Base-by-base conservation (phyloP, 139 green algal genomes). In the Chlorella sp. region DNA sequence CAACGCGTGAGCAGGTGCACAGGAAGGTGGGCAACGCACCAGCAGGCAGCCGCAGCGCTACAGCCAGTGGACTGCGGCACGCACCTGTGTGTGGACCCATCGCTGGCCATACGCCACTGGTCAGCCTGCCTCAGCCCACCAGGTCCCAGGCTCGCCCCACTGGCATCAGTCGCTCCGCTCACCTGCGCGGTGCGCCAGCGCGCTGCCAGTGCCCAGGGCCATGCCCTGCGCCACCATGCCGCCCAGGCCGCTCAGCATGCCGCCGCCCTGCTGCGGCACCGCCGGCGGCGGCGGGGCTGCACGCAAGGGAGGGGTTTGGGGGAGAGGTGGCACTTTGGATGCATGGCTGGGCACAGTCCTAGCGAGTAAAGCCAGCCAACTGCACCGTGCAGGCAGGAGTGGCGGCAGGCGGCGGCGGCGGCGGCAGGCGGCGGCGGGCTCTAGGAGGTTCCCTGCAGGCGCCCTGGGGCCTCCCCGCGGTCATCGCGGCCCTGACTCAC, bases 151-250 rank as follows among this genome's bases (percentile, higher is more conserved):
- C 67, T 21, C 3, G 51, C 51, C 12, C 51, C 15, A 21, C 51
- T 21, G 2, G 2, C 11, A 21, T 15, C 9, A 25, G 67, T 34
- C 17, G 30, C 65, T 2, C 30, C 13, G 4, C 30, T 41, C 67
- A 47, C 67, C n/a, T 38, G 94, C 95, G 11, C 95, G 89, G 86
- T 98, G 94, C 1, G 95, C 96, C 32, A 98, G 60, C 0, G 94
- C 95, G 51, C 87, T 94, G 26, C 96, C 95, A 12, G 94, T 97
- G 23, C 95, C 95, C 36, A 98, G 79, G 0, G 95, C 95, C 70
- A 95, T 95, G 86, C 95, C 87, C 71, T 86, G 88, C 13, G 92
- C 91, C 0, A 98, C 92, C 72, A 92, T 94, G 79, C 94, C 95
- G 78, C 94, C 95, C 11, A 98, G 86, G 47, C 94, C 94, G 47